Conservation (phyloP, 1,139 yeast species). For the Schwanniomyces etchellsii region DNA sequence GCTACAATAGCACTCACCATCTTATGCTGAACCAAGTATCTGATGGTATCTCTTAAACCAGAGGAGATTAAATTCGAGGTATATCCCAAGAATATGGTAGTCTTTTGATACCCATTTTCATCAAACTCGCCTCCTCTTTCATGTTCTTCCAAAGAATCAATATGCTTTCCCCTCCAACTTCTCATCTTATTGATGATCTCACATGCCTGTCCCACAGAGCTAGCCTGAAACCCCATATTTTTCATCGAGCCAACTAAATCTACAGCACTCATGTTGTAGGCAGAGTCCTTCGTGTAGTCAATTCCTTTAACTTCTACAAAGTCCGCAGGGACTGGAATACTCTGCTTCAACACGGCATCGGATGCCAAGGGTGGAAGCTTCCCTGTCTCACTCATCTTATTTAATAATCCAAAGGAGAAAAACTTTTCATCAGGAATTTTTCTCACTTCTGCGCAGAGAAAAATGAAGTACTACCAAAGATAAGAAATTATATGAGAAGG, state of each 20-base stretch:
- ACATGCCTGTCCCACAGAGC: slow-evolving; percentile 79
- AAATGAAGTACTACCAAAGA: too few species aligned
- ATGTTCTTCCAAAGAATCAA: slow-evolving; percentile 59
- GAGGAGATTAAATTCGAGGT: slow-evolving; percentile 96
- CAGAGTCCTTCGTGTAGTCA: slow-evolving; percentile 73
- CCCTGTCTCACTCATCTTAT: slow-evolving; percentile 8
- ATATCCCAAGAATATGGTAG: slow-evolving; percentile 92
- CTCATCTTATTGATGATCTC: slow-evolving; percentile 91
- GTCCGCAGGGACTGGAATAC: slow-evolving; percentile 79
- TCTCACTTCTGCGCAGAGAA: too few species aligned
- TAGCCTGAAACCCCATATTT: slow-evolving; percentile 98
- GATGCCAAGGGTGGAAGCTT: slow-evolving; percentile 59
- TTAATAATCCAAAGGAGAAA: neutral
- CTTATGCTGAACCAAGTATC: slow-evolving; percentile 86
- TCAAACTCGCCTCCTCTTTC: slow-evolving; percentile 72
- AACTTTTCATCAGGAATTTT: neutral
- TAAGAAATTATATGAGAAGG: too few species aligned
- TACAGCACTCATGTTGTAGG: slow-evolving; percentile 67
- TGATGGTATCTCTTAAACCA: slow-evolving; percentile 86
- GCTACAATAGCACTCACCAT: slow-evolving; percentile 94
- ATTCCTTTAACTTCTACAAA: slow-evolving; percentile 78
- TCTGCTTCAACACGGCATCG: slow-evolving; percentile 85
- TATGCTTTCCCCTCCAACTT: slow-evolving; percentile 80
- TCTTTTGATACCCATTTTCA: slow-evolving; percentile 73
- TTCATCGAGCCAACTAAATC: slow-evolving; percentile 79